phyloP scores from a whole-genome alignment of 352 stramenopile genomes.

The Phytophthora pluvialis region DNA sequence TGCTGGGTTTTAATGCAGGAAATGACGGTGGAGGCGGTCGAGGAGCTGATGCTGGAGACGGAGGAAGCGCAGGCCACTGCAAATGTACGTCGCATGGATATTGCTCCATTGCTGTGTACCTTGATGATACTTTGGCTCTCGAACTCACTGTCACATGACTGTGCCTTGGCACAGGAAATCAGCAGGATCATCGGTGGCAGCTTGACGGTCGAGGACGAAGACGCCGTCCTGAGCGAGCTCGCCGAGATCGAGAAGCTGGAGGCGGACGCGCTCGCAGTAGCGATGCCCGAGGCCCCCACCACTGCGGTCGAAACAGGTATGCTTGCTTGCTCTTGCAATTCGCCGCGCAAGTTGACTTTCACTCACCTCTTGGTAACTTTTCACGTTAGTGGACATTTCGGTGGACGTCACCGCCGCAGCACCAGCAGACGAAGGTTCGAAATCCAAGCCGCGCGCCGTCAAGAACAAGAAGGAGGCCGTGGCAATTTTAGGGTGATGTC shows the following conservation, averaged over 20 bases:
- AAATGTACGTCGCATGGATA: conserved; percentile 49
- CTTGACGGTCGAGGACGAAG: conserved; percentile 85
- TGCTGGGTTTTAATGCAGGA: conserved; percentile 47
- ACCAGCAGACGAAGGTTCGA: conserved; percentile 21
- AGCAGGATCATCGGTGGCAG: conserved; percentile 79
- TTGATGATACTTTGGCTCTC: neutral
- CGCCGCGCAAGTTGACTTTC: neutral
- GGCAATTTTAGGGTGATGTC: conserved; percentile 41
- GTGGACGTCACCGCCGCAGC: conserved; percentile 12
- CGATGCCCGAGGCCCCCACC: conserved; percentile 69
- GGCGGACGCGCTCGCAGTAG: conserved; percentile 52
- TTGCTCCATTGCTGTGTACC: conserved; percentile 2
- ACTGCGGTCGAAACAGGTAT: conserved; percentile 51
- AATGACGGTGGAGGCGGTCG: conserved; percentile 88
- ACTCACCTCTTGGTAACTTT: neutral
- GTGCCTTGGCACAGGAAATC: conserved; percentile 69
- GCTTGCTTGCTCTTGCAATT: neutral
- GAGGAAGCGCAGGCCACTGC: conserved; percentile 83
- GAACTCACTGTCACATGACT: conserved; percentile 6
- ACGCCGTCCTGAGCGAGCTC: conserved; percentile 84
- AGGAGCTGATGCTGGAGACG: conserved; percentile 90
- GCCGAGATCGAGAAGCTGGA: conserved; percentile 85
- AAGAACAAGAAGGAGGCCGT: conserved; percentile 39
- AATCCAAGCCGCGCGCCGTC: conserved; percentile 16
- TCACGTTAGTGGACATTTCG: conserved; percentile 16